Percentiles rank a stretch among this genome's conserved stretches.
Conservation (phyloP, 2,329 filamentous ascomycete genomes). For the Thielaviopsis ethacetica region DNA sequence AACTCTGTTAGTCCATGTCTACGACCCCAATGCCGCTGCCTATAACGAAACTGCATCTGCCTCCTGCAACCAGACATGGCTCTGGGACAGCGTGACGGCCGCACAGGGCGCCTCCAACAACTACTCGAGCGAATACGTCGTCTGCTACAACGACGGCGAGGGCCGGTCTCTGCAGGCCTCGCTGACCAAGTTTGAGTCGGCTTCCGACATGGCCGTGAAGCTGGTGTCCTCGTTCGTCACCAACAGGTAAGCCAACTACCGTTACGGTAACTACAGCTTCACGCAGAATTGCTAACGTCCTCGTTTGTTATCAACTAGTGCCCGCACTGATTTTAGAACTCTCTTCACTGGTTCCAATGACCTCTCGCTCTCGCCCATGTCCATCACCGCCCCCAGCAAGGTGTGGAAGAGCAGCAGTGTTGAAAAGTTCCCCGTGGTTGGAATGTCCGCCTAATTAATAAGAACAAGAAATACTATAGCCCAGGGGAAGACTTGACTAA, state of each 20-base stretch:
- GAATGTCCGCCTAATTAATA: background rate
- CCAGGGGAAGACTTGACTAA: background rate
- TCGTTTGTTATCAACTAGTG: background rate
- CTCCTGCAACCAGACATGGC: conserved; percentile 14
- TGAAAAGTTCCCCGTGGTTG: background rate
- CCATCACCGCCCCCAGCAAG: background rate
- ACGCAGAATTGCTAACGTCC: too few species aligned
- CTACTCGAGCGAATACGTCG: conserved; percentile 9
- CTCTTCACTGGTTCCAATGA: conserved; percentile 1
- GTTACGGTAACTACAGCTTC: too few species aligned
- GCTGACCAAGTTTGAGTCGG: conserved; percentile 1
- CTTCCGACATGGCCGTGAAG: background rate
- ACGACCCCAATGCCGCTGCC: conserved; percentile 6
- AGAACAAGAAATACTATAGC: background rate
- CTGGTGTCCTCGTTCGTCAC: conserved; percentile 3
- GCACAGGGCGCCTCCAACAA: conserved; percentile 17
- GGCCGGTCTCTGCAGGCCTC: conserved; percentile 2
- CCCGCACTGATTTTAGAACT: background rate
- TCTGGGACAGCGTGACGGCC: conserved; percentile 15
- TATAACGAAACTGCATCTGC: background rate
- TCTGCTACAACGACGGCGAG: conserved; percentile 10
- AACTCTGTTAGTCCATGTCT: background rate
- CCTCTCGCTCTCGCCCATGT: background rate
- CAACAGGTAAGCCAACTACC: background rate
- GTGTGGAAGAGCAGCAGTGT: background rate